These are phyloP conservation scores for Debaryomyces sp. DNA, from an alignment of 1,139 yeast genomes.

Conservation along the genomic window DNA sequence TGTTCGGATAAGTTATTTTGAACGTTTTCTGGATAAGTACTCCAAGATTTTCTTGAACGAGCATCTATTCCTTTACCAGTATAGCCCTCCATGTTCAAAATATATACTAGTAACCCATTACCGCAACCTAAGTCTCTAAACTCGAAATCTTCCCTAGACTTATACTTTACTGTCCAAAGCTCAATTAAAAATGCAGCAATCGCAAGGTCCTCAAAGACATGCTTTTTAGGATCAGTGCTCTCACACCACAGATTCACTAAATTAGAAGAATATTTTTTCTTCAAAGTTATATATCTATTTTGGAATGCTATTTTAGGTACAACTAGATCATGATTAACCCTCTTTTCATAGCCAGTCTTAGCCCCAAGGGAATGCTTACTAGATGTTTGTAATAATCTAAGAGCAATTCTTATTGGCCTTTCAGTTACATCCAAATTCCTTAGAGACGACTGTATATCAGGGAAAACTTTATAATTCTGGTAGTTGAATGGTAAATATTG, in stretches of 20 bases:
- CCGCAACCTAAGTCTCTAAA: slow-evolving; percentile 96
- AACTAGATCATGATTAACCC: slow-evolving; percentile 86
- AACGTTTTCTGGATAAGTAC: slow-evolving; percentile 63
- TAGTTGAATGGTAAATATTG: slow-evolving; percentile 71
- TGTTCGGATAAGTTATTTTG: slow-evolving; percentile 67
- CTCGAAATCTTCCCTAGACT: slow-evolving; percentile 51
- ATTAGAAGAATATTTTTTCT: slow-evolving; percentile 76
- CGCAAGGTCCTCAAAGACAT: slow-evolving; percentile 94
- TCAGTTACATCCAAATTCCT: slow-evolving; percentile 47
- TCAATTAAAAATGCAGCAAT: slow-evolving; percentile 95
- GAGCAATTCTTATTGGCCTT: slow-evolving; percentile 79
- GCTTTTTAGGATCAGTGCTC: slow-evolving; percentile 92
- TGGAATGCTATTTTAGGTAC: slow-evolving; percentile 85
- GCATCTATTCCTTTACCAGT: slow-evolving; percentile 89
- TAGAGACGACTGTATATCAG: slow-evolving; percentile 21
- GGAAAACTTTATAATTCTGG: slow-evolving; percentile 16
- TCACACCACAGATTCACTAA: slow-evolving; percentile 89
- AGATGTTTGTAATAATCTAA: slow-evolving; percentile 76
- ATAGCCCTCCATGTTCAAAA: slow-evolving; percentile 78
- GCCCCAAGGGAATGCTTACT: slow-evolving; percentile 83
- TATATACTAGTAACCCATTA: slow-evolving; percentile 82
- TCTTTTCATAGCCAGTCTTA: slow-evolving; percentile 79
- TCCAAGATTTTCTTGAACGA: slow-evolving; percentile 87
- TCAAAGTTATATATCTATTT: slow-evolving; percentile 75
- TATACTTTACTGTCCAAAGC: slow-evolving; percentile 70